phyloP scores from a whole-genome alignment of 2,329 filamentous ascomycete genomes.

The Coniosporium uncinatum region DNA sequence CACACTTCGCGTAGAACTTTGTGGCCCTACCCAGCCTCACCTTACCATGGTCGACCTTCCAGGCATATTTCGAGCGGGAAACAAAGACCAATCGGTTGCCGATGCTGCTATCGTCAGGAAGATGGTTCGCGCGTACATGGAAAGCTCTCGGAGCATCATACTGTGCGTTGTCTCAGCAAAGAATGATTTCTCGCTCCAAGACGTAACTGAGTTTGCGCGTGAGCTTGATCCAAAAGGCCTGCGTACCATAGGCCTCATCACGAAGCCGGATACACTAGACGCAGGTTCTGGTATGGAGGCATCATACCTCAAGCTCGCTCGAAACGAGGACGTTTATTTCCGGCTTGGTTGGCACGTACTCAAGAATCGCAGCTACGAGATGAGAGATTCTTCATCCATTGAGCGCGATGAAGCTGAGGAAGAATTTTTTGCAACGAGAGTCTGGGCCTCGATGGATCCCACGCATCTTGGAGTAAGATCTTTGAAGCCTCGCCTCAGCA shows the following conservation, averaged over 20 bases:
- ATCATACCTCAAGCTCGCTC: constrained; percentile 29
- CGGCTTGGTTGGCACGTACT: constrained; percentile 48
- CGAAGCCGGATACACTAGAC: constrained; percentile 44
- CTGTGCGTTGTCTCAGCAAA: constrained; percentile 36
- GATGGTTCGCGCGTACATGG: constrained; percentile 37
- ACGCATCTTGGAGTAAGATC: neutral
- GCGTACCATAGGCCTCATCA: constrained; percentile 52
- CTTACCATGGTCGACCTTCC: constrained; percentile 52
- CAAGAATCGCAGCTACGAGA: constrained; percentile 29
- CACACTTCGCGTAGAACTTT: constrained; percentile 19
- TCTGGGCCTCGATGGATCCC: neutral
- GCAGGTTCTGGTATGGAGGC: constrained; percentile 31
- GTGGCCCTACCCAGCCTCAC: constrained; percentile 26
- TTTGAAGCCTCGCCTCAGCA: neutral
- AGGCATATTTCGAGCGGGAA: constrained; percentile 45
- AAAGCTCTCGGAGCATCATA: constrained; percentile 35
- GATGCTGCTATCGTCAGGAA: constrained; percentile 39
- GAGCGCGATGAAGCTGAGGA: neutral
- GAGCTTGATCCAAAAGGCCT: constrained; percentile 36
- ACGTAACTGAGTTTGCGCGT: constrained; percentile 27
- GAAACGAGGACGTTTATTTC: constrained; percentile 30
- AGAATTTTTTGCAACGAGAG: neutral
- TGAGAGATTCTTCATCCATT: neutral
- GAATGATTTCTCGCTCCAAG: constrained; percentile 32
- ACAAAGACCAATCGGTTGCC: constrained; percentile 35